A percentile compares a stretch with the other conserved stretches of the same genome.
These are phyloP conservation scores for Rhodotorula babjevae DNA, from an alignment of 768 basidiomycete species.

Conservation along the genomic window DNA sequence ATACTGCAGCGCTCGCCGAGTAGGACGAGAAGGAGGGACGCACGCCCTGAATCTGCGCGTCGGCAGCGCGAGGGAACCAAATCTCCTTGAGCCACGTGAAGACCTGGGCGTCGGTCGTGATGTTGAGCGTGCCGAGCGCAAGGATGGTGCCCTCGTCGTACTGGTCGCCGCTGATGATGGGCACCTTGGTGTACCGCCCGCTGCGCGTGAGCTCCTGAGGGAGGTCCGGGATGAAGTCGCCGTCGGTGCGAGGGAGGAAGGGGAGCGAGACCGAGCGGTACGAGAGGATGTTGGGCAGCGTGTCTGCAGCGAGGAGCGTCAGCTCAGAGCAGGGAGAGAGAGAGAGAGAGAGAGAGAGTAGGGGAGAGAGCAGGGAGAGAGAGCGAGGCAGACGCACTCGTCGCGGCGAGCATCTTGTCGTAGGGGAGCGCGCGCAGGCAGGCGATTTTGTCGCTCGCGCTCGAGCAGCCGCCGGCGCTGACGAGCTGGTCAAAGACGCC, in stretches of 20 bases:
- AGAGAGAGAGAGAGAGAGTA: no score
- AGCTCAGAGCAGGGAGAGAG: background rate
- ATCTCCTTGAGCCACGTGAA: conserved; percentile 12
- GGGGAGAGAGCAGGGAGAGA: no score
- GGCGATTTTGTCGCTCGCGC: conserved; percentile 6
- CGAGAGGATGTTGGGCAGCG: conserved; percentile 28
- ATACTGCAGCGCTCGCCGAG: no score
- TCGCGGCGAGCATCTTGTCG: conserved; percentile 6
- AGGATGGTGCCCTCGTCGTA: conserved; percentile 28
- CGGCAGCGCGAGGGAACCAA: conserved; percentile 17
- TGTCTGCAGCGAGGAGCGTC: background rate
- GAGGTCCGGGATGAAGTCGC: conserved; percentile 6
- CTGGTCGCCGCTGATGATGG: conserved; percentile 30
- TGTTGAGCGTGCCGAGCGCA: conserved; percentile 2
- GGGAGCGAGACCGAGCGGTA: conserved; percentile 13
- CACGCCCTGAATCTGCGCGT: background rate
- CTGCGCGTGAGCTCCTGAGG: conserved; percentile 4
- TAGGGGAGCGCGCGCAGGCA: conserved; percentile 32
- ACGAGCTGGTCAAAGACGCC: conserved; percentile 15
- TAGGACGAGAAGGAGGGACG: background rate
- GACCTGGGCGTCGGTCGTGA: conserved; percentile 21
- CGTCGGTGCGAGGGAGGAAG: conserved; percentile 29
- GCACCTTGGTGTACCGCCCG: conserved; percentile 24
- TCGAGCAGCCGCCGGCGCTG: conserved; percentile 18
- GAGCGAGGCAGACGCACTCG: no score